Evolutionary conservation across 352 stramenopile species (phyloP), one percentile per base, ranked within the genome.

Genomic region (Hyphochytrium catenoides): DNA sequence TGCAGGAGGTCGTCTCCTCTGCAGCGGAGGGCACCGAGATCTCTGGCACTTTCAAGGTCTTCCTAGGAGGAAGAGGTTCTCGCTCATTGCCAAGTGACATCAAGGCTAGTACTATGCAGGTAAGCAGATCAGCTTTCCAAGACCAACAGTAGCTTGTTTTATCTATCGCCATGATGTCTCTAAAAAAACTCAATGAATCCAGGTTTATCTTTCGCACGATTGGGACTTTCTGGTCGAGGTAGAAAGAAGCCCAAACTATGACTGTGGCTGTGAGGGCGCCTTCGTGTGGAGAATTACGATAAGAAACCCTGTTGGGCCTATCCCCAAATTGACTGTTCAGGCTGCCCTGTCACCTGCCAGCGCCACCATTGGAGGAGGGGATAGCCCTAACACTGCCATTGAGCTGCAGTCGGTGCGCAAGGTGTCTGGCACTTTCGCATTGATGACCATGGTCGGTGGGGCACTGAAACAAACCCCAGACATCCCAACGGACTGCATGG

Each of bases 221-320:
- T 47, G 76, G 9, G 69, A 81, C 40, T 48, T 84, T n/a, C 62
- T 59, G 11, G 54, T 78, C 5, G 51, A 44, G 22, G 62, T 84
- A 9, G 52, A 47, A 1, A 54, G 69, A 0, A 41, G 48, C 4
- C 46, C 51, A 20, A 84, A 84, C 26, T 71, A 53, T 0, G 77
- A 57, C 34, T 82, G 69, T 37, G 62, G 44, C 4, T 79, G 69
- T 44, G 57, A 46, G 8, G 59, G 74, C 34, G 66, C 42, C 12
- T 84, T 59, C 33, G 34, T 75, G 14, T 84, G 69, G 69, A 50
- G 43, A 16, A 74, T 84, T 27, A 78, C 64, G 17, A 82, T 84
- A 35, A 41, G 76, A 24, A 69, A 59, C 39, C 48, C 56, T 4
- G 56, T 72, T 54, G 66, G 66, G 0, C 50, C 57, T 1, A 35